Base-by-base conservation (phyloP, 164 flowering plant genomes). In the Litsea cubeba region DNA sequence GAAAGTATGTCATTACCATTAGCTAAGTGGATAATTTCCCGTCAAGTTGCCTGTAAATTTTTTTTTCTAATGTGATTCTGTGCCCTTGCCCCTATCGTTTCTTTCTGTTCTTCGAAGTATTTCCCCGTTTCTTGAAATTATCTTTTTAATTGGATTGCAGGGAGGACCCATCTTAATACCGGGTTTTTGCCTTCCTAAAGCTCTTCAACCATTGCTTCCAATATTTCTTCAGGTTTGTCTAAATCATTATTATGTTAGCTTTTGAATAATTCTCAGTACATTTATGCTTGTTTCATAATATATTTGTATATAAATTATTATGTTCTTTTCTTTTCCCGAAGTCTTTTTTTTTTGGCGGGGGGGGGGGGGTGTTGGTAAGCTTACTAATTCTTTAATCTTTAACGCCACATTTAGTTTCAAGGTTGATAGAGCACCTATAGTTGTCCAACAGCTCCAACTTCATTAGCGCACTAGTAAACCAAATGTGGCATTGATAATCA, bases 181-280 rank as follows among this genome's bases (percentile, higher is more conserved):
- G 78, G 99, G 99, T 30, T 87, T 96, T 57, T 92, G 97, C 81
- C 93, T 96, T 57, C 95, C 92, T 1, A 96, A 92, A 86, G 94
- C 98, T 73, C 97, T 96, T 79, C 95, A 91, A 79, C 98, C 99
- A 54, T 76, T 96, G 83, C 90, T 94, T 77, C 98, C 99, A 17
- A 84, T 96, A 50, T 96, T 92, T 87, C 97, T 94, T 20, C 99
- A 94, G 90, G 99, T 96, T 87, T 32, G 28, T 67, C 15, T 1
- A 66, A 58, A 28, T 7, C 10, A 18, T 50, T 30, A 14, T 50
- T 60, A 22, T 60, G 63, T 22, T 60, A 60, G 63, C 63, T 60
- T 60, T 23, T 60, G 63, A 23, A 60, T 60, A 23, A 20, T 60
- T 18, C 23, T 7, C 23, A 18, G 23, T 60, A 60, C 3, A 20